A percentile compares a stretch with the other conserved stretches of the same genome.
Evolutionary conservation across 345 rosid genomes (phyloP).

Genomic region (Microcos paniculata): DNA sequence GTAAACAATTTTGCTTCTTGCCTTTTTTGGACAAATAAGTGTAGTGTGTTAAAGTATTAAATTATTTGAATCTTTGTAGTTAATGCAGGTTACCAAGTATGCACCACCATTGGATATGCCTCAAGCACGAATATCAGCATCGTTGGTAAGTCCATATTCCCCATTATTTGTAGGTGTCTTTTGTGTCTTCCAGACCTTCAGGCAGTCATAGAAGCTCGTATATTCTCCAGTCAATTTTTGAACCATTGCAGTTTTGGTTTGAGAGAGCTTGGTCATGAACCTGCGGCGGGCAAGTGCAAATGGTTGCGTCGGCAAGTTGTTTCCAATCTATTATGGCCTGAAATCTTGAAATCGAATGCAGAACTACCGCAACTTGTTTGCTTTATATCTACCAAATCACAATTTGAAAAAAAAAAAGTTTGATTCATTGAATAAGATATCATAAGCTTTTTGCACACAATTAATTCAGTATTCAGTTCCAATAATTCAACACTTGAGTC

Average conservation of each 20-base stretch:
- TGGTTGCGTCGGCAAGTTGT: too few relatives aligned
- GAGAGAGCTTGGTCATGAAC: constrained; percentile 1
- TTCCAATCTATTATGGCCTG: constrained; percentile 7
- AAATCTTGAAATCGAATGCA: not conserved
- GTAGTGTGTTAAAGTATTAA: not conserved
- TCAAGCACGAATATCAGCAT: constrained; percentile 47
- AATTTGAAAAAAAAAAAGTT: too few relatives aligned
- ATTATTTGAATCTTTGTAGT: constrained; percentile 18
- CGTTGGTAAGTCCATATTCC: constrained; percentile 50
- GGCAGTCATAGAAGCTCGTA: constrained; percentile 52
- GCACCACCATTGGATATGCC: constrained; percentile 63
- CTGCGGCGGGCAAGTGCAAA: too few relatives aligned
- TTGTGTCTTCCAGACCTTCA: constrained; percentile 39
- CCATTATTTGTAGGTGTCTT: constrained; percentile 5
- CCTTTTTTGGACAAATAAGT: constrained; percentile 8
- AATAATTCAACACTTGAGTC: too few relatives aligned
- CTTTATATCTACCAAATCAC: too few relatives aligned
- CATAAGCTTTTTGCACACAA: too few relatives aligned
- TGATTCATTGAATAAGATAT: too few relatives aligned
- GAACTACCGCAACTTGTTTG: not conserved
- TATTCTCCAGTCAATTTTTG: constrained; percentile 74
- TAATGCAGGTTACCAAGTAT: constrained; percentile 81
- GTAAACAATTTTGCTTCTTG: constrained; percentile 17
- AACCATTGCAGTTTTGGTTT: constrained; percentile 26
- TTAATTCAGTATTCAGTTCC: too few relatives aligned